phyloP scores from a whole-genome alignment of 2,329 filamentous ascomycete species.

The Sordariomycetes sp. region DNA sequence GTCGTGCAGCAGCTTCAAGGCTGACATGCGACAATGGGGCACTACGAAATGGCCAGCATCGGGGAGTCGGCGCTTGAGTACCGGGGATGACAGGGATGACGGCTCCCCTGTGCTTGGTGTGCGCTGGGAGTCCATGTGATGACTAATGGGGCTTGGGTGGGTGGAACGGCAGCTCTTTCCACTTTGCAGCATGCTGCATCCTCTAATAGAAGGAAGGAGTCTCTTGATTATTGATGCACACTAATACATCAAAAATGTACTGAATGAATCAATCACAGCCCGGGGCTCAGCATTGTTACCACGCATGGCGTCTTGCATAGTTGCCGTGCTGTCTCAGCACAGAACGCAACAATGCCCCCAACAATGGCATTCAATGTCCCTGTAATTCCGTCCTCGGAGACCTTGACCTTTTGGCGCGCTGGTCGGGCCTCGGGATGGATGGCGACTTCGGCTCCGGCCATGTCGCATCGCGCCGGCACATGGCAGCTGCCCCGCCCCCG shows the following conservation, averaged over 20 bases:
- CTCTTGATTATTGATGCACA: no score
- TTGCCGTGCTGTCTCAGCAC: no score
- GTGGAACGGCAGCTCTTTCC: no score
- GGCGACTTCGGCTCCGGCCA: neutral
- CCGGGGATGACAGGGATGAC: neutral
- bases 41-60: neutral
- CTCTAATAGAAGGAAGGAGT: no score
- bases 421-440: neutral
- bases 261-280: no score
- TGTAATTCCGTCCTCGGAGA: neutral
- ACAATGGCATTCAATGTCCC: no score
- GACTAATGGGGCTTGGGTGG: neutral
- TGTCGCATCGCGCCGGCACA: neutral
- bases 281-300: no score
- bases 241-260: no score
- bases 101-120: neutral
- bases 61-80: neutral
- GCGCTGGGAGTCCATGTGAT: neutral
- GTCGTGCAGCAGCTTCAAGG: slow-evolving; percentile 23
- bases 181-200: no score
- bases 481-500: neutral
- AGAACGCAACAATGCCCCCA: no score
- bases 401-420: neutral
- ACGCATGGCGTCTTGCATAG: no score
- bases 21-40: neutral